Base-by-base conservation (phyloP, 371 early-diverging fungal species). In the Apophysomyces variabilis region DNA sequence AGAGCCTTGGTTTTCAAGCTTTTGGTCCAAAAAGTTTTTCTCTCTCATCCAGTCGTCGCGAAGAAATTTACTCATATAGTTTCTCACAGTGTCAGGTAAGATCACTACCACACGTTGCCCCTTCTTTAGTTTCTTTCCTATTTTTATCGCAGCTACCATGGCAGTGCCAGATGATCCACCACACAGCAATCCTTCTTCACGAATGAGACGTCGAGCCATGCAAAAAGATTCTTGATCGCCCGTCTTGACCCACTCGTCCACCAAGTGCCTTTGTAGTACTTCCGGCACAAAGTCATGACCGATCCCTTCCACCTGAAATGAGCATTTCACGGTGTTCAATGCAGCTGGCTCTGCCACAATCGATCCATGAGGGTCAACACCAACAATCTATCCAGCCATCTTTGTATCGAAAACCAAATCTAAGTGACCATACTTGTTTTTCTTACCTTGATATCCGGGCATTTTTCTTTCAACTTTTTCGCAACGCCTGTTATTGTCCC, bases 211-310 rank as follows among this genome's bases (percentile, higher is more conserved):
- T 61, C 99, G 91, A 21, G 98, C 89, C 94, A 95, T 93, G 61
- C 91, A 76, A 79, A 99, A 99, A 11, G 96, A 90, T 63, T 94
- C 90, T 79, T 93, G 94, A 77, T 99, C 98, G 43, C 90, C 87
- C 18, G 92, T 89, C 85, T 97, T 99, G 83, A 94, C 75, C 99
- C 99, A 99, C 54, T 85, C 79, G 74, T 99, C 99, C 18, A 99
- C 87, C 61, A 91, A 72, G 36, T 69, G 57, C 39, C 94, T 89
- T 64, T 97, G 91, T 62, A 98, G 77, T n/a, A 91, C 95, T 45
- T 95, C 89, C 26, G 99, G 98, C 64, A 99, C 87, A 76, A 97
- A 99, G 77, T 99, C 98, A 72, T 99, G 96, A 39, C 99, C 98
- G 50, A 99, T 96, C 60, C 98, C 99, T 84, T 99, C 98, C 35